Conservation (phyloP, 306 rosid species). For the Alnus glutinosa region DNA sequence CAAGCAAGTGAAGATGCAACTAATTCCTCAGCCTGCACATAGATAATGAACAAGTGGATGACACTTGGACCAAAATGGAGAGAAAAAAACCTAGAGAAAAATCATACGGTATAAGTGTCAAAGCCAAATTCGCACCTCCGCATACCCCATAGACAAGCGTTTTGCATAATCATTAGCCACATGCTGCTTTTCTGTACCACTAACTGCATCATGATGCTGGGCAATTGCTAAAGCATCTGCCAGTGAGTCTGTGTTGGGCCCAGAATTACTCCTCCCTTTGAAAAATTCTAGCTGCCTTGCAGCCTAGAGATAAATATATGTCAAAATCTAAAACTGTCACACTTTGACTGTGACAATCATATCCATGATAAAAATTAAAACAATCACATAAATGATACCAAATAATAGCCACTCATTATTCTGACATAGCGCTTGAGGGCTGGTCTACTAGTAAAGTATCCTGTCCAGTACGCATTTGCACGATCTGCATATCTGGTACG, state of each 20-base stretch:
- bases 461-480: slow-evolving; percentile 83
- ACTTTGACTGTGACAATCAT: background rate
- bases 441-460: slow-evolving; percentile 88
- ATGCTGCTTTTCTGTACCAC: slow-evolving; percentile 81
- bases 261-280: slow-evolving; percentile 53
- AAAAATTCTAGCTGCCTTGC: slow-evolving; percentile 81
- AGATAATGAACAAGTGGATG: slow-evolving; percentile 13
- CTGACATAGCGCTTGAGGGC: slow-evolving; percentile 77
- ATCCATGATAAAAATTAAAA: background rate
- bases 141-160: slow-evolving; percentile 57
- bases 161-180: slow-evolving; percentile 82
- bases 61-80: slow-evolving; percentile 8
- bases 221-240: slow-evolving; percentile 88
- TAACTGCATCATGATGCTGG: slow-evolving; percentile 86
- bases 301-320: slow-evolving; percentile 48
- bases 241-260: slow-evolving; percentile 65
- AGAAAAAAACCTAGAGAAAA: slow-evolving; percentile 2
- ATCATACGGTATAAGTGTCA: background rate
- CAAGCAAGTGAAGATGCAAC: slow-evolving; percentile 50
- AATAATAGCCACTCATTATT: slow-evolving; percentile 64
- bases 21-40: slow-evolving; percentile 47
- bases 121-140: slow-evolving; percentile 34
- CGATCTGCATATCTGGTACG: slow-evolving; percentile 73
- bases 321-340: background rate
- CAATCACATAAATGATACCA: slow-evolving; percentile 43